phyloP scores from a whole-genome alignment of 148 eudicot species.

The Rhododendron ovatum region DNA sequence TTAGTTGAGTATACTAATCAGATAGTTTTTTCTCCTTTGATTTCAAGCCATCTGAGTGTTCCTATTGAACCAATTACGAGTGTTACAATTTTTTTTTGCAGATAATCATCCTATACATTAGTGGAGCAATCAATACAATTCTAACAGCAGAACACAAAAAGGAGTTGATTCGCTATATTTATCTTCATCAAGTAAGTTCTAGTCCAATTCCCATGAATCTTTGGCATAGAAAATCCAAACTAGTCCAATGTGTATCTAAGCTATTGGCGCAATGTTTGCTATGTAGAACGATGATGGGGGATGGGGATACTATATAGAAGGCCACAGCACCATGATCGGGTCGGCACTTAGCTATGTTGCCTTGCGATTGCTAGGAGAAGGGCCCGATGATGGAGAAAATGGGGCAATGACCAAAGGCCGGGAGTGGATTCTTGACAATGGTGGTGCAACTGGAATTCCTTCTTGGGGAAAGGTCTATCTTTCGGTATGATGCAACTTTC shows the following conservation, averaged over 20 bases:
- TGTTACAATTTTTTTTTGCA: not conserved
- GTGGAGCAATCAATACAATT: constrained; percentile 23
- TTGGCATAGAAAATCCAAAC: not conserved
- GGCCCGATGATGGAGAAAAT: constrained; percentile 22
- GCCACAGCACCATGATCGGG: constrained; percentile 33
- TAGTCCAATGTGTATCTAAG: not conserved
- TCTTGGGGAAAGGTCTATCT: constrained; percentile 37
- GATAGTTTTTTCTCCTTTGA: too few species aligned
- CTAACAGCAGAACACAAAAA: constrained; percentile 25
- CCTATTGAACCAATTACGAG: not conserved
- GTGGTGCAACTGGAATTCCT: constrained; percentile 32
- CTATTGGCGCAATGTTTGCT: not conserved
- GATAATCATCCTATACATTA: constrained; percentile 24
- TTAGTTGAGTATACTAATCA: too few species aligned
- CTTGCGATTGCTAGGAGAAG: constrained; percentile 25
- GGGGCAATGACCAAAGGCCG: constrained; percentile 22
- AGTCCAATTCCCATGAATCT: not conserved
- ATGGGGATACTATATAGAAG: constrained; percentile 32
- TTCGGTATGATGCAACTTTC: constrained; percentile 9
- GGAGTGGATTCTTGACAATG: constrained; percentile 32
- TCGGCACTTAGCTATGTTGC: constrained; percentile 26
- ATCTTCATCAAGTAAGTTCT: constrained; percentile 26
- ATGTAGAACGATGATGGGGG: constrained; percentile 30
- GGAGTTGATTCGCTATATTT: constrained; percentile 27
- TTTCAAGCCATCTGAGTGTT: not conserved